These are phyloP conservation scores for Pyrenula massariospora DNA, from an alignment of 495 filamentous ascomycete genomes.

Conservation along the genomic window DNA sequence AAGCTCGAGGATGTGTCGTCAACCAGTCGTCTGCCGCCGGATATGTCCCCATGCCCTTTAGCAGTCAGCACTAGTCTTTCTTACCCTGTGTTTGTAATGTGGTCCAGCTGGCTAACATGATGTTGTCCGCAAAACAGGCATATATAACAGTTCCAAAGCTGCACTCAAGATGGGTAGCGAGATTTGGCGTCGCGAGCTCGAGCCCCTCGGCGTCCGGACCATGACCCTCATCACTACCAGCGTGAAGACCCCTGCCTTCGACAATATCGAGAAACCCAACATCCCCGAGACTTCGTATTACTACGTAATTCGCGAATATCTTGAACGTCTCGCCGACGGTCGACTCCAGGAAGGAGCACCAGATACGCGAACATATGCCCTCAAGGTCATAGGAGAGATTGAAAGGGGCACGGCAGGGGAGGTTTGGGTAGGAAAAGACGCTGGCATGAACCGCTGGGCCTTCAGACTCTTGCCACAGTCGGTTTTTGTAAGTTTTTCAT, in stretches of 20 bases:
- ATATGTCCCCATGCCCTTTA: constrained; percentile 11
- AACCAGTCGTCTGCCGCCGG: constrained; percentile 14
- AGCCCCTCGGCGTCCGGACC: constrained; percentile 24
- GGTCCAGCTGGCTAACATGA: neutral
- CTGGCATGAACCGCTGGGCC: constrained; percentile 7
- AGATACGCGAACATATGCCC: neutral
- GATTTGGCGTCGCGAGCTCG: constrained; percentile 25
- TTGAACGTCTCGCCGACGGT: neutral
- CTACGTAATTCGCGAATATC: neutral
- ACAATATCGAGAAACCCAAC: constrained; percentile 2
- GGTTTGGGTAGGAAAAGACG: constrained; percentile 2
- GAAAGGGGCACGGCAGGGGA: neutral
- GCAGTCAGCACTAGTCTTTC: neutral
- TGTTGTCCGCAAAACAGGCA: constrained; percentile 9
- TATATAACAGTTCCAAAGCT: constrained; percentile 25
- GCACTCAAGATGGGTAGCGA: constrained; percentile 19
- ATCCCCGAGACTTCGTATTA: neutral
- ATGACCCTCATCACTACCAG: constrained; percentile 13
- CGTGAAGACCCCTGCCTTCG: constrained; percentile 9
- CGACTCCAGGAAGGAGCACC: neutral
- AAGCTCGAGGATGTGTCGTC: constrained; percentile 5
- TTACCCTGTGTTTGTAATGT: neutral
- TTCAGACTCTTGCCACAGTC: constrained; percentile 8
- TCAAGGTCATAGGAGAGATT: neutral
- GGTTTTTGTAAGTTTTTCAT: constrained; percentile 11